A percentile compares a stretch with the other conserved stretches of the same genome.
These are phyloP conservation scores for Claviceps humidiphila DNA, from an alignment of 2,329 filamentous ascomycete species.

Conservation along the genomic window DNA sequence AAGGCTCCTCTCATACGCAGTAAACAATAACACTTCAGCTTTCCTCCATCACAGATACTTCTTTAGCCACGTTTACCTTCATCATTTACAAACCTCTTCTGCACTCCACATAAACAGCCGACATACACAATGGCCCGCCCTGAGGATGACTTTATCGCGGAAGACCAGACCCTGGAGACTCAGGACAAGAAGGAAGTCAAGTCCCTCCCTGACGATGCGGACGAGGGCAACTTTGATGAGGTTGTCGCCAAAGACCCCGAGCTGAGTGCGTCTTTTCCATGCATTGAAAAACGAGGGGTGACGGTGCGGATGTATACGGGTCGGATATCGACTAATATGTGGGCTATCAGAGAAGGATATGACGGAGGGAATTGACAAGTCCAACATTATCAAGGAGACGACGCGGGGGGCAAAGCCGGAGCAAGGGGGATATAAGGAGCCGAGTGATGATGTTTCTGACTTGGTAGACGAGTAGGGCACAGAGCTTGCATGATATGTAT, in stretches of 20 bases:
- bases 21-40: too few relatives aligned
- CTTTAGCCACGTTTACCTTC: too few relatives aligned
- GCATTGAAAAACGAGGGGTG: too few relatives aligned
- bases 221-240: slow-evolving; percentile 1
- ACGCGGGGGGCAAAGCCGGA: slow-evolving; percentile 2
- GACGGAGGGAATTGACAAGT: slow-evolving; percentile 2
- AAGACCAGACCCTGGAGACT: not conserved
- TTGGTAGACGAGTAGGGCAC: slow-evolving; percentile 1
- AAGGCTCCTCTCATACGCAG: too few relatives aligned
- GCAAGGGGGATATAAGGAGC: slow-evolving; percentile 1
- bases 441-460: slow-evolving; percentile 2
- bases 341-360: not conserved
- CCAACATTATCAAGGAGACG: slow-evolving; percentile 4
- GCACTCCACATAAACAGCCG: too few relatives aligned
- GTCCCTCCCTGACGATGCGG: slow-evolving; percentile 3
- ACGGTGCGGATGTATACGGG: too few relatives aligned
- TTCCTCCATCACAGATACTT: too few relatives aligned
- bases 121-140: not conserved
- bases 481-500: too few relatives aligned
- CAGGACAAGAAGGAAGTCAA: slow-evolving; percentile 1
- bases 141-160: slow-evolving; percentile 1
- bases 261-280: not conserved
- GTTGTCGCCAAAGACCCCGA: slow-evolving; percentile 2
- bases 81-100: too few relatives aligned
- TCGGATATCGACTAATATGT: too few relatives aligned